Evolutionary conservation across 768 basidiomycete genomes (phyloP), one percentile per base, ranked within the genome.

Genomic region (Austroboletus festivus): DNA sequence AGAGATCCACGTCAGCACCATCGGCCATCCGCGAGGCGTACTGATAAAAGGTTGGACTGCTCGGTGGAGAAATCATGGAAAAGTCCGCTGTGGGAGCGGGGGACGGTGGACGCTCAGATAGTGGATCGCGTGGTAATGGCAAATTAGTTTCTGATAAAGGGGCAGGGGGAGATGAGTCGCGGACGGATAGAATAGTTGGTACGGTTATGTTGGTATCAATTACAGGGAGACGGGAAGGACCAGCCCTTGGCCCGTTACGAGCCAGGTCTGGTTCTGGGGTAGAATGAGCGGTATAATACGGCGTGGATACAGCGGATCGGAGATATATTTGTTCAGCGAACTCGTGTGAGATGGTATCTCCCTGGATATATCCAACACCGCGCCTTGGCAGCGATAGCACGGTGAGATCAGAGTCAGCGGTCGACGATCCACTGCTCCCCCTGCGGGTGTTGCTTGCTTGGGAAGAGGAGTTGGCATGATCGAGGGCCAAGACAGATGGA

Each of bases 11-110:
- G 11, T 57, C 55, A 10, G 46, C 34, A 22, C 53, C 53, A 19
- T 56, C 56, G 7, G 45, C 50, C 13, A 63, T 61, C 22, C 58
- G 60, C 37, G 68, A 67, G n/a, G 61, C 42, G 35, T 63, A 63
- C 38, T 71, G 67, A 24, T 67, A 56, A 16, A 64, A 60, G 0
- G 70, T 61, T 21, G 68, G 68, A 16, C 62, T 63, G 38, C 63
- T 70, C 16, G 72, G 74, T 46, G 71, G 73, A 19, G 68, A 73
- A 42, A 78, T 68, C 45, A 78, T 67, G 26, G 75, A 77, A 44
- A 71, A 78, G 48, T 78, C 76, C 16, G 72, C 69, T 22, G 71
- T 75, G 13, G 65, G 70, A 0, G 74, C 50, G 16, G 76, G 77
- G 16, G 77, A 79, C 20, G 73, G 63, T 5, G 76, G 72, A 31